phyloP scores from a whole-genome alignment of 2,329 filamentous ascomycete species.

The Xylariaceae sp. region DNA sequence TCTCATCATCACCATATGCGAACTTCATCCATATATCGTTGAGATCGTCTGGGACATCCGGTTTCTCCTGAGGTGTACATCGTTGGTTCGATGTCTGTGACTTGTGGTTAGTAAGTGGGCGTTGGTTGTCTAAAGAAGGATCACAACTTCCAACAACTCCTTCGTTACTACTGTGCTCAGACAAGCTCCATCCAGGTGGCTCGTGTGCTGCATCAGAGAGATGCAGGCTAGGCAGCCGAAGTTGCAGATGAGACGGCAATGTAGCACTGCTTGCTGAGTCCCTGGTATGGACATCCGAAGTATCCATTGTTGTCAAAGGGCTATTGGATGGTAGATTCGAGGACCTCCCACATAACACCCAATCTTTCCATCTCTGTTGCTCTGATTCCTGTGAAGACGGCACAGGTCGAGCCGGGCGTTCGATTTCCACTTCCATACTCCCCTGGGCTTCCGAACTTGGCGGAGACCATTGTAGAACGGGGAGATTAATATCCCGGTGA shows the following conservation, averaged over 20 bases:
- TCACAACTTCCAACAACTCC: not conserved
- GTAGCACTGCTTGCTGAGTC: slow-evolving; percentile 13
- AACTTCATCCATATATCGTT: slow-evolving; percentile 43
- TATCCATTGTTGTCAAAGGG: slow-evolving; percentile 2
- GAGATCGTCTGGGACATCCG: slow-evolving; percentile 10
- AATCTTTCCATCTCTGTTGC: slow-evolving; percentile 34
- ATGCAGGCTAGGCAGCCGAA: slow-evolving; percentile 29
- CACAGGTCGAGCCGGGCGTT: slow-evolving; percentile 28
- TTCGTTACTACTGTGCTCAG: not conserved
- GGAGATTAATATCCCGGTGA: slow-evolving; percentile 29
- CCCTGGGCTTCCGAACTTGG: slow-evolving; percentile 29
- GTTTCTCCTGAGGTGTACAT: not conserved
- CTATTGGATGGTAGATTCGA: slow-evolving; percentile 4
- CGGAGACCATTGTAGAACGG: slow-evolving; percentile 38
- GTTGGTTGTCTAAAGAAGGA: not conserved
- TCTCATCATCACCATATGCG: slow-evolving; percentile 32
- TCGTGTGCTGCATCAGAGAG: slow-evolving; percentile 28
- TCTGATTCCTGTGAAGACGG: slow-evolving; percentile 33
- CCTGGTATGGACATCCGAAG: not conserved
- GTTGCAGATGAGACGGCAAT: slow-evolving; percentile 36
- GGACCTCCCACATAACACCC: slow-evolving; percentile 19
- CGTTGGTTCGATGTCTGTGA: not conserved
- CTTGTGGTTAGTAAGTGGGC: not conserved
- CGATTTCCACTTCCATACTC: slow-evolving; percentile 40
- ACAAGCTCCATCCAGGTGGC: not conserved